Base-by-base conservation (phyloP, 2,329 filamentous ascomycete species). In the Colletotrichum chlorophyti region DNA sequence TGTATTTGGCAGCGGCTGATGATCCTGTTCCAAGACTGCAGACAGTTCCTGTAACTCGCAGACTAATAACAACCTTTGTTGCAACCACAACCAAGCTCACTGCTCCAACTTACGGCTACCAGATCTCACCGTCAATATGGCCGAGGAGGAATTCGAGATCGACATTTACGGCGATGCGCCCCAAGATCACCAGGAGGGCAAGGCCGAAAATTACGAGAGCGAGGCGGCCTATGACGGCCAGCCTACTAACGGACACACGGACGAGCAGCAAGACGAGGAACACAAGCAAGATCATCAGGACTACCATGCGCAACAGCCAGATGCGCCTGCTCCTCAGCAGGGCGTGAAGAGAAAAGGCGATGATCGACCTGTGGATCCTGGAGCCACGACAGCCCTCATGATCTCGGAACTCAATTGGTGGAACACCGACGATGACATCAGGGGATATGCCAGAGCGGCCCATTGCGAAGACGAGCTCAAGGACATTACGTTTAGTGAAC, bases 401-500 rank as follows among this genome's bases (percentile, higher is more conserved):
- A 85, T 98, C 51, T 93, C 91, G 3, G 95, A 98, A 46, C 80
- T 99, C 9, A 90, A 91, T 72, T 99, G 95, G 95, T 98, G 94
- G 94, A 93, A 88, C 26, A 96, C 91, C 3, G 95, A 99, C 70
- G 95, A 99, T 69, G 93, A 98, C 66, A 86, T 99, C 54, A 90
- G 95, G 50, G 91, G 90, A 47, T 97, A 93, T 91, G 82, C 90
- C 21, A 87, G 87, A 64, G 83, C 91, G 64, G 91, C 90, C n/a
- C 85, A 84, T 2, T 91, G 87, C 65, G 95, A 98, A 72, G 83
- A 88, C 41, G 91, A 97, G 68, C 78, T 98, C 15, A 93, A 91
- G 68, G 95, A 98, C 61, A 86, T 99, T 48, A 97, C 93, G 0
- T 99, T 98, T 73, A 97, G 92, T 68, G 95, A 99, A 73, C 95